These are phyloP conservation scores for Metschnikowia shivogae DNA, from an alignment of 805 yeast genomes.

Conservation along the genomic window DNA sequence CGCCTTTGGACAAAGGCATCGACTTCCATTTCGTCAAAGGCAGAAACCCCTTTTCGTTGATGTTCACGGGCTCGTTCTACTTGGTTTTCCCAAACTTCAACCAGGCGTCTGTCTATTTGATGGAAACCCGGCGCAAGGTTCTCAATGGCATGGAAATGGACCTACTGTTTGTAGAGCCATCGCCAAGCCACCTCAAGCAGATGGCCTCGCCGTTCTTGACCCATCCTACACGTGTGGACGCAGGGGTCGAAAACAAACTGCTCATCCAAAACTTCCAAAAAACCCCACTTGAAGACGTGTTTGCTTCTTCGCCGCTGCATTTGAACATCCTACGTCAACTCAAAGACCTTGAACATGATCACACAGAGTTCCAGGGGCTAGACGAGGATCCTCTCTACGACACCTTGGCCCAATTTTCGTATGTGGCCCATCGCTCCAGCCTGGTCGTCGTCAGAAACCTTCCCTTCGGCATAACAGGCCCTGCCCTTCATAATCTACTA, in stretches of 20 bases:
- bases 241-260: conserved; percentile 5
- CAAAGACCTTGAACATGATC: conserved; percentile 2
- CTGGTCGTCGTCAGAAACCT: conserved; percentile 43
- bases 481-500: conserved; percentile 34
- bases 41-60: conserved; percentile 43
- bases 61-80: conserved; percentile 48
- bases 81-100: conserved; percentile 45
- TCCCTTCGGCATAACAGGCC: conserved; percentile 41
- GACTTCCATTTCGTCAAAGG: conserved; percentile 44
- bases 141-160: conserved; percentile 49
- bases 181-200: conserved; percentile 20
- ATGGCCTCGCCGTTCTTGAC: conserved; percentile 30
- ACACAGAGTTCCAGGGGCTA: conserved; percentile 5
- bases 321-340: conserved; percentile 4
- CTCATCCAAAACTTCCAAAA: conserved; percentile 6
- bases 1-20: conserved; percentile 21
- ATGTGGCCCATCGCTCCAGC: conserved; percentile 18
- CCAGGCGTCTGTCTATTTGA: conserved; percentile 49
- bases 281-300: conserved; percentile 5
- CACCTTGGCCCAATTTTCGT: conserved; percentile 17
- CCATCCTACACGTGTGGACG: neutral
- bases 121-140: conserved; percentile 46
- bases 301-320: conserved; percentile 5
- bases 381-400: conserved; percentile 15
- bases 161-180: conserved; percentile 41